These are phyloP conservation scores for Thymus quinquecostatus DNA, from an alignment of 257 asterid genomes.

Conservation along the genomic window DNA sequence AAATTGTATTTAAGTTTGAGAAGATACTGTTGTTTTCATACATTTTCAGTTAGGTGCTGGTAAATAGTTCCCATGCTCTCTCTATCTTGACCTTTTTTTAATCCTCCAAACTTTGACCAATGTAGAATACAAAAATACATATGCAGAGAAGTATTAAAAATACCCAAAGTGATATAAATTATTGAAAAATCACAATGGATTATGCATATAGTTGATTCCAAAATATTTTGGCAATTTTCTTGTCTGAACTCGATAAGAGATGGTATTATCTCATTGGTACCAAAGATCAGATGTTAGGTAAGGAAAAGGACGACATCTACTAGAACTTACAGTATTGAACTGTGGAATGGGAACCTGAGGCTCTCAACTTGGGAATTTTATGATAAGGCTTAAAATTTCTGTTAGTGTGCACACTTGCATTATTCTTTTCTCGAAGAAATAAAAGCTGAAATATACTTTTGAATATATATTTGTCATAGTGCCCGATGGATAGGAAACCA, in stretches of 20 bases:
- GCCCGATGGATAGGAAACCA: conserved; percentile 99
- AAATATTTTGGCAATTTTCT: neutral
- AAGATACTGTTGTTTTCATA: neutral
- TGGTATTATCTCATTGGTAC: conserved; percentile 4
- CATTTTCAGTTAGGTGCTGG: conserved; percentile 16
- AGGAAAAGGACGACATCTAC: conserved; percentile 1
- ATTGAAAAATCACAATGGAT: neutral
- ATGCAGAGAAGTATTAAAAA: neutral
- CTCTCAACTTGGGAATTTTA: conserved; percentile 20
- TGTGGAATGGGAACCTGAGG: neutral
- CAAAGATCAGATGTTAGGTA: conserved; percentile 10
- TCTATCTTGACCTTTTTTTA: conserved; percentile 2
- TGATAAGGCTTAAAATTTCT: neutral
- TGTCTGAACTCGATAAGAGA: neutral
- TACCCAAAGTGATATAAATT: neutral
- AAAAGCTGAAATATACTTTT: conserved; percentile 19
- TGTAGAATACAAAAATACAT: neutral
- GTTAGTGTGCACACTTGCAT: conserved; percentile 10
- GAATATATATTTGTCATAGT: conserved; percentile 48
- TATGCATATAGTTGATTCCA: neutral
- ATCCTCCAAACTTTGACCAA: neutral
- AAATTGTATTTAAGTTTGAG: neutral
- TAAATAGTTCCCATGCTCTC: neutral
- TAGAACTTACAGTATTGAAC: conserved; percentile 10
- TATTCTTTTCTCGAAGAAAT: conserved; percentile 3